Base-by-base conservation (phyloP, 2,329 filamentous ascomycete genomes). In the Fusarium sambucinum region DNA sequence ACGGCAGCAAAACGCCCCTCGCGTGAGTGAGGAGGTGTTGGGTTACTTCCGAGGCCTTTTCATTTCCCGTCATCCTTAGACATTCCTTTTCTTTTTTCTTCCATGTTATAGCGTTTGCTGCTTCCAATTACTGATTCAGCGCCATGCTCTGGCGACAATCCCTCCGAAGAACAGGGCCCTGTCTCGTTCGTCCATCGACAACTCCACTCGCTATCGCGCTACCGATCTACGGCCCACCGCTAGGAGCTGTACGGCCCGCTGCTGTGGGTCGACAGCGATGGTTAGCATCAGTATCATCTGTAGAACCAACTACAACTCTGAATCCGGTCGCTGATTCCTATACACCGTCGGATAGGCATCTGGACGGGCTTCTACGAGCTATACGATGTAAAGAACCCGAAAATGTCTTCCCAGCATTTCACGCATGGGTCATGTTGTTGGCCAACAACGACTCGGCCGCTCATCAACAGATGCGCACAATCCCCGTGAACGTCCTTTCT, bases 401-500 rank as follows among this genome's bases (percentile, higher is more conserved):
- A 3, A 61, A 63, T 27, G 63, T 79, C n/a, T 57, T 64, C 54
- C 57, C 68, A 38, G 63, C 66, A 8, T 74, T 81, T 48, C 46
- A 74, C 32, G 30, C 55, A 25, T 79, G 79, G 75, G 72, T 72
- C 21, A 29, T 63, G 10, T 38, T 67, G 5, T 59, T 80, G 14
- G 52, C 44, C 21, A 57, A 75, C 19, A 4, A 52, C 12, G 41
- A 68, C 19, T 46, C 69, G 2, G 65, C 68, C 7, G 72, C 78
- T 17, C 71, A 77, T 10, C 63, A 75, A 9, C 74, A 80, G 44
- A 68, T 83, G 8, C 67, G 67, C 16, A 51, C 64, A 1, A 73
- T 93, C 23, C 83, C 89, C 1, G 76, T 82, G 3, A 80, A 84
- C 2, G 84, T 84, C 1, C 89, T 93, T 72, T 87, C 88, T 2